phyloP scores from a whole-genome alignment of 2,329 filamentous ascomycete genomes.

The Aspergillus sp. region DNA sequence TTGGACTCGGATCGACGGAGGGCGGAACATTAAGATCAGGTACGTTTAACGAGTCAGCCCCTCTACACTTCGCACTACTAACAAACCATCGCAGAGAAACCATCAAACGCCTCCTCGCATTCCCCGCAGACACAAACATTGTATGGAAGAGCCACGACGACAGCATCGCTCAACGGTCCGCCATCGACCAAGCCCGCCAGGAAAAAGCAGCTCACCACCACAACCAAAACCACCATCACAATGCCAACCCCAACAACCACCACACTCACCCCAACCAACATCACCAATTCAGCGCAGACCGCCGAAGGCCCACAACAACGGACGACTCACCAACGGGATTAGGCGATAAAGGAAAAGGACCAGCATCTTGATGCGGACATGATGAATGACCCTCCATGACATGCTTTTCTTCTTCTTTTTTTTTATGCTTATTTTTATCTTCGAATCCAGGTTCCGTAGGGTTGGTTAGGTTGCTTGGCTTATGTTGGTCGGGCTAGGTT shows the following conservation, averaged over 20 bases:
- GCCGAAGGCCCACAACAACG: conserved; percentile 47
- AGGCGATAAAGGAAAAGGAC: conserved; percentile 47
- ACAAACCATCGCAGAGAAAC: conserved; percentile 68
- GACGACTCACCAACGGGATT: conserved; percentile 42
- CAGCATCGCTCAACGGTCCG: conserved; percentile 88
- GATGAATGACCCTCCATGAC: background rate
- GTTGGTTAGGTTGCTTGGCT: background rate
- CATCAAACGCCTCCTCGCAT: conserved; percentile 85
- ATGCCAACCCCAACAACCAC: conserved; percentile 30
- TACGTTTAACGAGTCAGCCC: conserved; percentile 46
- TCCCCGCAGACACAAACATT: conserved; percentile 86
- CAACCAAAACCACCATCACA: conserved; percentile 38
- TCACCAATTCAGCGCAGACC: conserved; percentile 42
- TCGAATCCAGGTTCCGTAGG: background rate
- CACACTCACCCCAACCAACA: conserved; percentile 23
- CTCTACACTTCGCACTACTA: background rate
- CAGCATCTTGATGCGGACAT: conserved; percentile 36
- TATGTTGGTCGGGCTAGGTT: background rate
- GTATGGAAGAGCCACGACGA: conserved; percentile 97
- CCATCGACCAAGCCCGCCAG: conserved; percentile 87
- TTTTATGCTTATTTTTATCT: background rate
- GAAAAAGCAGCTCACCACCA: conserved; percentile 66
- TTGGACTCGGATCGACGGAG: conserved; percentile 93
- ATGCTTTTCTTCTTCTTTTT: background rate
- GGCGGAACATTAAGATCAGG: conserved; percentile 94